A percentile compares a stretch with the other conserved stretches of the same genome.
Evolutionary conservation across 495 filamentous ascomycete species (phyloP).

Genomic region (Clohesyomyces aquaticus): DNA sequence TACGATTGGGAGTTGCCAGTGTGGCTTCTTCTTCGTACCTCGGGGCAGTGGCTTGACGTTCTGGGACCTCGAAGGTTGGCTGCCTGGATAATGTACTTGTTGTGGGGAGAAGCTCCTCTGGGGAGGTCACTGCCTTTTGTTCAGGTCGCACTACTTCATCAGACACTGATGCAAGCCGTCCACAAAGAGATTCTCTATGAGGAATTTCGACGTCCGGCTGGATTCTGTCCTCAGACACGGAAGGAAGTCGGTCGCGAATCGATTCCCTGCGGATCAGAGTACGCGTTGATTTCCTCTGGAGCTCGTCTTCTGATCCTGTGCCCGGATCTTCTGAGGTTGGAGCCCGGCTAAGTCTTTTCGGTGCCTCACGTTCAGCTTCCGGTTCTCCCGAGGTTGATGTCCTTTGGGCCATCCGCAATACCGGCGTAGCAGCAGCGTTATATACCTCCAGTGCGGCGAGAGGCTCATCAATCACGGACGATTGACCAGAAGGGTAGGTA

Average conservation of each 20-base stretch:
- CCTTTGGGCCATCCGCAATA: not conserved
- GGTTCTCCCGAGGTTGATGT: not conserved
- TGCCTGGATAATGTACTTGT: not conserved
- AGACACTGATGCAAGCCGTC: too few species aligned
- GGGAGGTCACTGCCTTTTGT: not conserved
- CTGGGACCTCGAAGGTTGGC: not conserved
- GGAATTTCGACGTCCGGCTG: too few species aligned
- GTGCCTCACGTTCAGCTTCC: not conserved
- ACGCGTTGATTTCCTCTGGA: slow-evolving; percentile 3
- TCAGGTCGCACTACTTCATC: too few species aligned
- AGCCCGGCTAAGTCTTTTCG: not conserved
- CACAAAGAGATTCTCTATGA: too few species aligned
- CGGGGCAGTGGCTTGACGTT: not conserved
- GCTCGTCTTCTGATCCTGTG: not conserved
- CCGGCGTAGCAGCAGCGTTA: not conserved
- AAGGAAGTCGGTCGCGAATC: slow-evolving; percentile 1
- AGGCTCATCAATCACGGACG: slow-evolving; percentile 2
- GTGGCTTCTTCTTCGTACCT: not conserved
- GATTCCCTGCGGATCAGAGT: slow-evolving; percentile 7
- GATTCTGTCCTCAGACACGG: too few species aligned
- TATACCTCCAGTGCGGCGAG: slow-evolving; percentile 15
- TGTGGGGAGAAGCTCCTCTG: not conserved
- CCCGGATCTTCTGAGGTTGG: not conserved
- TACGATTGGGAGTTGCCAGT: not conserved
- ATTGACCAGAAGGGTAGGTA: not conserved